Base-by-base conservation (phyloP, 768 basidiomycete genomes). In the Amanita molliuscula region DNA sequence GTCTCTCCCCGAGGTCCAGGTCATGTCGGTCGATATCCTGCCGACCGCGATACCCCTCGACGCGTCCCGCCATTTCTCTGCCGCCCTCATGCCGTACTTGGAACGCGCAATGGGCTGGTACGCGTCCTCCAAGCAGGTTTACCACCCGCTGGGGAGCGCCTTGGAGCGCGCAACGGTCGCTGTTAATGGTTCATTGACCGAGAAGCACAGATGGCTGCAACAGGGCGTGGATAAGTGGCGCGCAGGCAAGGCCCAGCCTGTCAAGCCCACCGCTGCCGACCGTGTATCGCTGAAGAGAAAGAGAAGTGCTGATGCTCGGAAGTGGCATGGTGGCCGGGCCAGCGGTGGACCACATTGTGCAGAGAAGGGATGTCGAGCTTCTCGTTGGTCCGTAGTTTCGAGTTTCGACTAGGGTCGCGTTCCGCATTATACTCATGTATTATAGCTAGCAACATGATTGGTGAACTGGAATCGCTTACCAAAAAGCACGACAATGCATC, bases 291-390 rank as follows among this genome's bases (percentile, higher is more conserved):
- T 44, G 47, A 66, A 51, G 56, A 81, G 77, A 65, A 84, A 83
- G 68, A 78, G 74, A 57, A 57, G 75, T 93, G 0, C 63, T 97
- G 29, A 70, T 96, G 59, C 74, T 97, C 2, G 94, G 94, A 6
- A 91, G 88, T 48, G 94, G 94, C n/a, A 91, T 96, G 82, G 94
- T 97, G 16, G 90, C 92, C 4, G 85, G 84, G 2, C 94, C 94
- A 13, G 88, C 88, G 0, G 82, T 91, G 3, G 78, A 86, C 46
- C 77, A 85, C 58, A 73, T 96, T 44, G 76, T 78, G 37, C 71
- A 71, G 54, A 68, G 81, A 49, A 56, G 60, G 0, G 84, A 89
- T 55, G 67, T 93, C 0, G 73, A 82, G 48, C 64, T 96, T 25
- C 63, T 87, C 4, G 79, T 96, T 53, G 92, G 92, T 92, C 54